Evolutionary conservation across 768 basidiomycete species (phyloP), one percentile per base, ranked within the genome.

Genomic region (Daedaleopsis sinensis): DNA sequence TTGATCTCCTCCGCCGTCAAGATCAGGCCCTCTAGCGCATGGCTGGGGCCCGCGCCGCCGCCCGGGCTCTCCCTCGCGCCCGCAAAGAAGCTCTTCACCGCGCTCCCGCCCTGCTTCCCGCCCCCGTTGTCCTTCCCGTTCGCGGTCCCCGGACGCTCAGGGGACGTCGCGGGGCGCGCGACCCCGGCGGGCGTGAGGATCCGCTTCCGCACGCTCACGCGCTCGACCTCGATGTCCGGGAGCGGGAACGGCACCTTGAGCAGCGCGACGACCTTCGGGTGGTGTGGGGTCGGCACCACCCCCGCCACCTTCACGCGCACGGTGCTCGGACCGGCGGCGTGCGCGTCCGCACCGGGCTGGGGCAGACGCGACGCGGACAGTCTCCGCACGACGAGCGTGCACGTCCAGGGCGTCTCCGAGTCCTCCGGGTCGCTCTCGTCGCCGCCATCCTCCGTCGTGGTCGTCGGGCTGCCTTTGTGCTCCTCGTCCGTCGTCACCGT

Each of bases 341-440:
- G 32, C 15, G 51, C 37, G 21, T 32, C 27, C 27, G 27, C 3
- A 32, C 43, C 53, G n/a, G 59, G 58, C 18, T 13, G 47, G 39
- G 60, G 62, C 1, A 52, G 53, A 13, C 56, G 59, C 32, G 46
- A 57, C 36, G 60, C 36, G 19, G 62, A 73, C 36, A 79, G 70
- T 23, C 83, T 77, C 21, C 87, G 83, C 37, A 90, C 78, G 61
- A 87, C 84, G 65, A 94, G 79, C n/a, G 85, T 86, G 70, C 96
- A 98, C 49, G 89, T 87, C 95, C 95, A 98, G 0, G 96, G 94
- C 23, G 94, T 95, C 74, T 98, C 96, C 47, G 92, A 93, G 70
- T 98, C 96, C 71, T 98, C 96, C 0, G 95, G 92, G 65, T 98
- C 96, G 61, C 91, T 94, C 48, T 95, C 94, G 16, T 90, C 88